A percentile compares a stretch with the other conserved stretches of the same genome.
phyloP scores from a whole-genome alignment of 345 rosid species.

The Arabidopsis suecica region DNA sequence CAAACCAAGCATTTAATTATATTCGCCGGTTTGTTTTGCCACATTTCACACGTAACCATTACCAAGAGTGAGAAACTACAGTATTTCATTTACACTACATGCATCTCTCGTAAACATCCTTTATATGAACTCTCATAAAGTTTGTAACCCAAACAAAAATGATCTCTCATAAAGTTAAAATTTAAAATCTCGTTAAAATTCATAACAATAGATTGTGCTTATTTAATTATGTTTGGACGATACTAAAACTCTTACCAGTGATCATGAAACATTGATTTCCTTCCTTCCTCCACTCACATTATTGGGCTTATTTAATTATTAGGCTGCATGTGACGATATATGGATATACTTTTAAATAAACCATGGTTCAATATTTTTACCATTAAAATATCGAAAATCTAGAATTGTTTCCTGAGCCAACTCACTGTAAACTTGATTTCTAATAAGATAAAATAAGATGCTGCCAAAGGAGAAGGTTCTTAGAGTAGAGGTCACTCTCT shows the following conservation, averaged over 20 bases:
- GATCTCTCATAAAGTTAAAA: neutral
- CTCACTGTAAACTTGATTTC: neutral
- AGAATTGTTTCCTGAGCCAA: neutral
- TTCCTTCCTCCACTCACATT: slow-evolving; percentile 25
- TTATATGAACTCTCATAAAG: neutral
- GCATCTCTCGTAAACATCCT: too few species aligned
- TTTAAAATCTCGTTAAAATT: neutral
- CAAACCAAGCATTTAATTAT: slow-evolving; percentile 19
- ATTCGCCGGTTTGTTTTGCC: neutral
- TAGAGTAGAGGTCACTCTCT: neutral
- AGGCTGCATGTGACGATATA: slow-evolving; percentile 28
- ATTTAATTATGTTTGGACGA: neutral
- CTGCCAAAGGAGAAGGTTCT: slow-evolving; percentile 4
- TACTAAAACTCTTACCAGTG: neutral
- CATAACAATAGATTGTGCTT: neutral
- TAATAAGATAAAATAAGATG: neutral
- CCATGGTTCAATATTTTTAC: neutral
- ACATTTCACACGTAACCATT: too few species aligned
- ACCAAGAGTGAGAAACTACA: neutral
- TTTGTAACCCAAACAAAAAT: neutral
- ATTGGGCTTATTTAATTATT: slow-evolving; percentile 23
- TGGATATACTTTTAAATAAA: neutral
- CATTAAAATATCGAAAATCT: neutral
- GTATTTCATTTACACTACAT: too few species aligned
- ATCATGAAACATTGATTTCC: slow-evolving; percentile 28